These are phyloP conservation scores for Huntiella bhutanensis DNA, from an alignment of 2,329 filamentous ascomycete species.

Conservation along the genomic window DNA sequence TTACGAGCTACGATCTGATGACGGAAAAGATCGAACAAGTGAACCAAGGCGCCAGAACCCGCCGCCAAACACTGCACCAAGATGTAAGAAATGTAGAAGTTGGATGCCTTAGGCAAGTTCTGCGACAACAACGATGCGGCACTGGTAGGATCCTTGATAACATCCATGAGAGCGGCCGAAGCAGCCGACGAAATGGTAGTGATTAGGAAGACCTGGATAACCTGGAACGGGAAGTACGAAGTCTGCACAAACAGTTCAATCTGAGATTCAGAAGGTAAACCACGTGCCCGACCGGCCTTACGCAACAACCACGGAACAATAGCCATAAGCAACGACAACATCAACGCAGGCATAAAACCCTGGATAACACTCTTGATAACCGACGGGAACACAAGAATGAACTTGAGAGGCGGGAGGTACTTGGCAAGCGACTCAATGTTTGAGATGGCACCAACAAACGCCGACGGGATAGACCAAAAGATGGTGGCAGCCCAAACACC, in stretches of 20 bases:
- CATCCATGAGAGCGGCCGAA: constrained; percentile 42
- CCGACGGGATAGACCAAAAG: constrained; percentile 66
- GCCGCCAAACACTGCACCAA: constrained; percentile 76
- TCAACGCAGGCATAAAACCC: constrained; percentile 61
- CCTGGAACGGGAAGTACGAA: constrained; percentile 62
- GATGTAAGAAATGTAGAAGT: constrained; percentile 86
- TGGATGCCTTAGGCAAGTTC: constrained; percentile 58
- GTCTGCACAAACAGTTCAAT: constrained; percentile 64
- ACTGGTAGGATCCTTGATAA: constrained; percentile 24
- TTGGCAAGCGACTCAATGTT: constrained; percentile 57
- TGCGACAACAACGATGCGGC: constrained; percentile 35
- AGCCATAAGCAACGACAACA: constrained; percentile 66
- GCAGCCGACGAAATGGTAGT: constrained; percentile 61
- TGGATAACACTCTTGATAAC: constrained; percentile 60
- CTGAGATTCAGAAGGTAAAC: constrained; percentile 48
- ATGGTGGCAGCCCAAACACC: constrained; percentile 57
- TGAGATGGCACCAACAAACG: constrained; percentile 65
- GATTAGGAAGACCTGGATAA: constrained; percentile 71
- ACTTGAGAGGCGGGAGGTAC: constrained; percentile 48
- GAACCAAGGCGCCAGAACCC: constrained; percentile 54
- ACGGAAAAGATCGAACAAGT: constrained; percentile 42
- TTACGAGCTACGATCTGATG: constrained; percentile 46
- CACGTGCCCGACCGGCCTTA: constrained; percentile 52
- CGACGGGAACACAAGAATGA: constrained; percentile 51
- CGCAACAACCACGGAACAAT: constrained; percentile 61